Conservation (phyloP, 306 rosid species). For the Purshia tridentata region DNA sequence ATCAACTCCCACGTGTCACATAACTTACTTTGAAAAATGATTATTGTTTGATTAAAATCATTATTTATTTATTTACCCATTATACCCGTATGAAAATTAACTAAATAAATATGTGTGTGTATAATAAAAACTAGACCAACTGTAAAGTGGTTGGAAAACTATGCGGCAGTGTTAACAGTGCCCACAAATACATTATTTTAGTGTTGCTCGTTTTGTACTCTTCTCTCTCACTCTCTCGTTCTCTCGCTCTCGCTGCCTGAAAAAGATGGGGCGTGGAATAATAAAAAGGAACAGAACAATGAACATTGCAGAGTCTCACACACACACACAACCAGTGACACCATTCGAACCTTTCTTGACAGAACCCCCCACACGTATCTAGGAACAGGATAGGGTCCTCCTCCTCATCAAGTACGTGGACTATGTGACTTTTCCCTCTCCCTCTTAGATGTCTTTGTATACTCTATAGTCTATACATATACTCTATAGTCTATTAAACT, state of each 20-base stretch:
- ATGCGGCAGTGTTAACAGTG: not conserved
- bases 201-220: too few relatives aligned
- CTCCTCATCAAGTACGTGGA: too few relatives aligned
- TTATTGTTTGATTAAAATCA: not conserved
- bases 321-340: too few relatives aligned
- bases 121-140: not conserved
- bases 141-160: conserved; percentile 11
- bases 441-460: not conserved
- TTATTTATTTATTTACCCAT: too few relatives aligned
- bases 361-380: not conserved
- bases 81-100: too few relatives aligned
- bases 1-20: not conserved
- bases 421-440: not conserved
- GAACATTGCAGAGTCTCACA: not conserved
- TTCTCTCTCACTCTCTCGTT: not conserved
- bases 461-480: too few relatives aligned
- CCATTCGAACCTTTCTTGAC: too few relatives aligned
- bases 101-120: too few relatives aligned
- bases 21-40: not conserved
- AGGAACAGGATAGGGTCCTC: too few relatives aligned
- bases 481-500: too few relatives aligned
- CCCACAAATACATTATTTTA: not conserved
- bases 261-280: not conserved
- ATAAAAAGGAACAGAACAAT: not conserved
- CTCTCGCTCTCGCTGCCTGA: not conserved